Base-by-base conservation (phyloP, 2,329 filamentous ascomycete species). In the Exophiala viscosa region DNA sequence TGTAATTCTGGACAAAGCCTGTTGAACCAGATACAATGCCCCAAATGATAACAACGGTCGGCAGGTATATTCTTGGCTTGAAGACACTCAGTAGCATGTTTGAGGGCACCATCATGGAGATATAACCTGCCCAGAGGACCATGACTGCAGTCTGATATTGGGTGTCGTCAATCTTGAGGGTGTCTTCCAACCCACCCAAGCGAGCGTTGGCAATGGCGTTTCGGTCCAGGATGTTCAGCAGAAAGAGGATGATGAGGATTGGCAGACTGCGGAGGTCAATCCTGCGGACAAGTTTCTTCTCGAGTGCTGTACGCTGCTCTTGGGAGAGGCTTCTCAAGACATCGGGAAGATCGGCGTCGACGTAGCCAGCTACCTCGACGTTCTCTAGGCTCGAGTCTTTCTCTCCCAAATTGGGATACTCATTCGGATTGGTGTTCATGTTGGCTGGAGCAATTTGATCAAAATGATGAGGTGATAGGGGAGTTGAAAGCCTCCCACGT, bases 181-280 rank as follows among this genome's bases (percentile, higher is more conserved):
- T 62, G 8, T 63, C 48, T 48, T 64, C 63, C 8, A 69, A 57
- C 7, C 54, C 51, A 38, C 65, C 62, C 45, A 69, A 54, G 15
- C 65, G 60, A 10, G 65, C 67, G 10, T 66, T 58, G 39, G 66
- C 63, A 47, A 69, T 66, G 7, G 63, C 62, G 48, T 68, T 68
- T 5, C 65, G 55, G 47, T 69, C 67, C 7, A 39, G 14, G 35
- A 39, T 15, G n/a, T 39, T 39, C 35, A 39, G 76, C 66, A 90
- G 87, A 23, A 36, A 52, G 10, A 90, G 87, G 57, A 88, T 67
- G 43, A 89, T 81, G 50, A 90, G 73, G 70, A 84, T 83, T 0
- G 85, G 85, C 60, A 89, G 72, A 67, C 89, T 54, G 46, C 85
- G 77, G 14, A 77, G 62, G 64, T 90, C 87, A 48, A 90, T 82